phyloP scores from a whole-genome alignment of 768 basidiomycete genomes.

The Tricholoma hemisulphureum region DNA sequence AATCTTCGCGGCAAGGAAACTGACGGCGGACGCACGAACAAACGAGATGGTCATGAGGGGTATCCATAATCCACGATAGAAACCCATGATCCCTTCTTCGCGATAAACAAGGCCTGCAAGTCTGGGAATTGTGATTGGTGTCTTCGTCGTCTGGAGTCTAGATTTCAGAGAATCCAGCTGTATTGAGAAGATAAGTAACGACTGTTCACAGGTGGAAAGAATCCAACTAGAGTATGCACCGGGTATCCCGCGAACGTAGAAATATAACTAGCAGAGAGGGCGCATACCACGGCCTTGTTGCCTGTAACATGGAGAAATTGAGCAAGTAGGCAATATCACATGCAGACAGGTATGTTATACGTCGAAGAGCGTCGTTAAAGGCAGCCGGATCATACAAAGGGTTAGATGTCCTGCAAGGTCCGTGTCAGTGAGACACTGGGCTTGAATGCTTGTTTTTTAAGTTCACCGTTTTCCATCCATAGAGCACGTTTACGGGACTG shows the following conservation, averaged over 20 bases:
- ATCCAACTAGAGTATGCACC: conserved; percentile 35
- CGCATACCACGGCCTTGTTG: conserved; percentile 87
- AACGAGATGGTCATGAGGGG: conserved; percentile 95
- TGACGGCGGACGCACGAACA: conserved; percentile 67
- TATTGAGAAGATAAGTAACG: conserved; percentile 1
- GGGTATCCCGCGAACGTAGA: conserved; percentile 94
- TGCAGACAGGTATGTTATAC: conserved; percentile 37
- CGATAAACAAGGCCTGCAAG: conserved; percentile 72
- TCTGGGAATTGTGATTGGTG: conserved; percentile 67
- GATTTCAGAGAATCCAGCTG: conserved; percentile 95
- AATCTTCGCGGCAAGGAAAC: conserved; percentile 1
- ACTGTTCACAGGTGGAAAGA: background rate
- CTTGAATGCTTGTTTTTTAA: conserved; percentile 5
- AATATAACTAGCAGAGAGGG: conserved; percentile 86
- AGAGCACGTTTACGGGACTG: conserved; percentile 62
- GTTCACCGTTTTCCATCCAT: conserved; percentile 80
- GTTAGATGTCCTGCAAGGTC: conserved; percentile 47
- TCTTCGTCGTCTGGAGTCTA: conserved; percentile 81
- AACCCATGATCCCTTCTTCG: conserved; percentile 86
- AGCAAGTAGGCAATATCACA: conserved; percentile 5
- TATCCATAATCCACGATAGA: conserved; percentile 89
- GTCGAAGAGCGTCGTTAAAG: conserved; percentile 65
- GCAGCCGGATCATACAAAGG: conserved; percentile 61
- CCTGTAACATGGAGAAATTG: conserved; percentile 39
- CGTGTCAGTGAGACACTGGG: conserved; percentile 22